Conservation (phyloP, 106 monocot genomes). For the Platanthera guangdongensis region DNA sequence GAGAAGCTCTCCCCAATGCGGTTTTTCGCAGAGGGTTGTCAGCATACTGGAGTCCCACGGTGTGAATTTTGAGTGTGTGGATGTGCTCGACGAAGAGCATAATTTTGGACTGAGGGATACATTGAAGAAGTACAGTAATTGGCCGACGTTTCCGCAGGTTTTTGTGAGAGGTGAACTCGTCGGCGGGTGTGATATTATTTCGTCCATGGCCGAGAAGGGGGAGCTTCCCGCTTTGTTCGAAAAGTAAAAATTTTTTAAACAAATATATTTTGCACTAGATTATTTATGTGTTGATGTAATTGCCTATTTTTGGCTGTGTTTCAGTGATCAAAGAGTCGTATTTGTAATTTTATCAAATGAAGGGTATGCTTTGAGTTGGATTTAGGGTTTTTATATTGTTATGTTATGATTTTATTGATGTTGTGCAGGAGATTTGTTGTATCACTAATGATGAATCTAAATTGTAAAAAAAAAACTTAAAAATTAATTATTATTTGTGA, state of each 20-base stretch:
- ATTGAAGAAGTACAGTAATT: slow-evolving; percentile 87
- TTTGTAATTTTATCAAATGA: neutral
- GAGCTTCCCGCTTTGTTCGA: slow-evolving; percentile 45
- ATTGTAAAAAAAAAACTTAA: too few relatives aligned
- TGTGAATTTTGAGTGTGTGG: slow-evolving; percentile 72
- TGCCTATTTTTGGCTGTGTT: neutral
- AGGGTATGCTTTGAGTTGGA: neutral
- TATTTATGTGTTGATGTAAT: neutral
- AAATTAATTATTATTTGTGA: too few relatives aligned
- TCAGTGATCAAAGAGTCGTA: neutral
- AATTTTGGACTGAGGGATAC: slow-evolving; percentile 80
- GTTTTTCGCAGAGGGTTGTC: slow-evolving; percentile 88
- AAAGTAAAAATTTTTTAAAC: slow-evolving; percentile 19
- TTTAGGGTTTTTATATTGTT: neutral
- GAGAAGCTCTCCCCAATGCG: slow-evolving; percentile 77
- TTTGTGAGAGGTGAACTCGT: slow-evolving; percentile 79
- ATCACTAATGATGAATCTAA: too few relatives aligned
- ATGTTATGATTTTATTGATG: too few relatives aligned
- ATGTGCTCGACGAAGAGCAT: slow-evolving; percentile 88
- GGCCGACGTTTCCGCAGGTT: slow-evolving; percentile 95
- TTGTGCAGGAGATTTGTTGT: too few relatives aligned
- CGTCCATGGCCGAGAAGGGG: slow-evolving; percentile 74
- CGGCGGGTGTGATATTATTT: slow-evolving; percentile 92
- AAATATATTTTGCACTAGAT: neutral
- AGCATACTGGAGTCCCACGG: slow-evolving; percentile 67